phyloP scores from a whole-genome alignment of 2,329 filamentous ascomycete genomes.

The Aaosphaeria pasadenensis region DNA sequence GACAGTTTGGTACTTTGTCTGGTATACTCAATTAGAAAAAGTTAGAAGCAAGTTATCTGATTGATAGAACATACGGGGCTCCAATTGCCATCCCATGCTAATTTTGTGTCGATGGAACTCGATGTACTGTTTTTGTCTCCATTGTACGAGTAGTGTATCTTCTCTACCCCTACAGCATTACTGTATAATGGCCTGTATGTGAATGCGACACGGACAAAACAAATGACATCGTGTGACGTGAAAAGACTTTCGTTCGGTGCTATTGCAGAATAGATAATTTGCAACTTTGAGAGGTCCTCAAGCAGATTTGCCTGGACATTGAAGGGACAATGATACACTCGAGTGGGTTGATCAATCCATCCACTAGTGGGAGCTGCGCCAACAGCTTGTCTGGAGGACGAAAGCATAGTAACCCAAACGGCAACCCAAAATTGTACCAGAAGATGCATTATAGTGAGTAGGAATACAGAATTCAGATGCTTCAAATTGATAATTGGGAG shows the following conservation, averaged over 20 bases:
- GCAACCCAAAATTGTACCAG: no score
- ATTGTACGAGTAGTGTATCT: neutral
- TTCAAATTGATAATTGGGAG: no score
- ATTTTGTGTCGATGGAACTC: neutral
- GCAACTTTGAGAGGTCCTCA: neutral
- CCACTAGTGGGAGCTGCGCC: neutral
- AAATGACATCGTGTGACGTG: neutral
- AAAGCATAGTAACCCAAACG: no score
- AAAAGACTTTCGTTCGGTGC: neutral
- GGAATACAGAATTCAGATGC: no score
- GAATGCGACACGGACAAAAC: neutral
- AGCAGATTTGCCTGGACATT: neutral
- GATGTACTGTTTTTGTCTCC: neutral
- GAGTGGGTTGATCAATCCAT: neutral
- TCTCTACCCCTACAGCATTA: neutral
- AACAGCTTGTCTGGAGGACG: no score
- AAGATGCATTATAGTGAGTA: no score
- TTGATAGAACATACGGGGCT: neutral
- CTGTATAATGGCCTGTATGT: neutral
- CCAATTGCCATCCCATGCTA: neutral
- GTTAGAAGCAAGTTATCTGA: neutral
- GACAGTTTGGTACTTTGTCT: neutral
- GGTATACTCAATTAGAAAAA: neutral
- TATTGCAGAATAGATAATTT: neutral
- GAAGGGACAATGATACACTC: neutral